phyloP scores from a whole-genome alignment of 2,329 filamentous ascomycete species.

The Aaosphaeria pasadenensis region DNA sequence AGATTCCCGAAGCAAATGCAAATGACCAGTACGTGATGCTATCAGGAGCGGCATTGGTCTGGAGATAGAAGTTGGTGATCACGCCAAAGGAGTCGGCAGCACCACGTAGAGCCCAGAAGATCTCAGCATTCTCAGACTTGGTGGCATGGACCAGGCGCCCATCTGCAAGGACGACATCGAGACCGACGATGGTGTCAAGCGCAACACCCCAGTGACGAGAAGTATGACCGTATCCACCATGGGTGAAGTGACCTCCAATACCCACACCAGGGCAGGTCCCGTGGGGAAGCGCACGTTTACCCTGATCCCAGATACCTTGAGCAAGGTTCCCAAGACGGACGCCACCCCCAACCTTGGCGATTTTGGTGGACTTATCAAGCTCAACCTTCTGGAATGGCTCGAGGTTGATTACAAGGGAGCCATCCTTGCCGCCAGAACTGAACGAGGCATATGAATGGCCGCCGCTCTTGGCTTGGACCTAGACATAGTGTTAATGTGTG shows the following conservation, averaged over 20 bases:
- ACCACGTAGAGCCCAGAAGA: constrained; percentile 36
- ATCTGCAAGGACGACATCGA: constrained; percentile 30
- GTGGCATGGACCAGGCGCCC: constrained; percentile 23
- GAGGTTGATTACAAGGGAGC: constrained; percentile 16
- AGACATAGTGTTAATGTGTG: background rate
- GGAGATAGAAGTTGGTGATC: constrained; percentile 26
- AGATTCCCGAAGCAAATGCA: constrained; percentile 12
- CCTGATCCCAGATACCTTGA: constrained; percentile 16
- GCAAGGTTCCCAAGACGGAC: constrained; percentile 41
- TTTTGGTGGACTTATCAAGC: constrained; percentile 21
- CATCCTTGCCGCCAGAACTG: constrained; percentile 50
- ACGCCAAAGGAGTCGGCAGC: constrained; percentile 36
- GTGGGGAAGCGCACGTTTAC: constrained; percentile 41
- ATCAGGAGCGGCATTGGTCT: constrained; percentile 14
- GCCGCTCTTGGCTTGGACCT: constrained; percentile 60
- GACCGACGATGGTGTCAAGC: constrained; percentile 15
- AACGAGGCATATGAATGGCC: constrained; percentile 62
- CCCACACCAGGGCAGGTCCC: constrained; percentile 47
- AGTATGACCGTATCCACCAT: constrained; percentile 23
- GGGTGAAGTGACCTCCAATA: constrained; percentile 22
- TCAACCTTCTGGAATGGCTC: constrained; percentile 3
- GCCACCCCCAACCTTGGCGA: constrained; percentile 45
- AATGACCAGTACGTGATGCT: constrained; percentile 11
- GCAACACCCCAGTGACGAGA: constrained; percentile 20
- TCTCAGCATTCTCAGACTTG: constrained; percentile 18